phyloP scores from a whole-genome alignment of 1,139 yeast genomes.

The Pichia sp. region DNA sequence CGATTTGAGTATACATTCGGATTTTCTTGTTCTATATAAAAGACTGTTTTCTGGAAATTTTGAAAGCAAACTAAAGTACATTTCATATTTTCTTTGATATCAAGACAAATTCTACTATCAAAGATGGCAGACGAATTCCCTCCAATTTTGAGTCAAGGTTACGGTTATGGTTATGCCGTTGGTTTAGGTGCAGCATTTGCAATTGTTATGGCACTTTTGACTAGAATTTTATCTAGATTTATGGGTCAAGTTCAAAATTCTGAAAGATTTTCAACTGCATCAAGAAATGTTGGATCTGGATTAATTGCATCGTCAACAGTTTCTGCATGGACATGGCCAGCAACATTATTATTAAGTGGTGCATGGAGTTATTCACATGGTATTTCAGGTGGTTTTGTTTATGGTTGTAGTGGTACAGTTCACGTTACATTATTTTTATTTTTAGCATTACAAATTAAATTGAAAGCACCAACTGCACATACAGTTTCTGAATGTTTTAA shows the following conservation, averaged over 20 bases:
- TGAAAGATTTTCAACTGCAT: conserved; percentile 57
- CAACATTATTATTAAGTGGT: conserved; percentile 28
- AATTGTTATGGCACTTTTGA: conserved; percentile 66
- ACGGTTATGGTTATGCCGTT: conserved; percentile 82
- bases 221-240: conserved; percentile 62
- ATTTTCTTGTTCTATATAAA: too few relatives aligned
- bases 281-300: conserved; percentile 32
- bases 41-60: background rate
- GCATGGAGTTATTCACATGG: conserved; percentile 28
- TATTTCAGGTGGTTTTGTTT: conserved; percentile 41
- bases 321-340: conserved; percentile 37
- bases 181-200: conserved; percentile 85
- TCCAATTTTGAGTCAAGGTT: conserved; percentile 52
- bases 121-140: background rate
- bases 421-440: conserved; percentile 47
- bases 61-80: too few relatives aligned
- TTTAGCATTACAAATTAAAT: conserved; percentile 47
- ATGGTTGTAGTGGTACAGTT: conserved; percentile 50
- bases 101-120: background rate
- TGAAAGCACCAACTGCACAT: conserved; percentile 49
- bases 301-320: conserved; percentile 34
- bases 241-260: conserved; percentile 79
- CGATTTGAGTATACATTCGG: too few relatives aligned
- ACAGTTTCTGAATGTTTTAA: conserved; percentile 47
- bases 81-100: background rate